Conservation (phyloP, 2,329 filamentous ascomycete species). For the Fusarium concolor region DNA sequence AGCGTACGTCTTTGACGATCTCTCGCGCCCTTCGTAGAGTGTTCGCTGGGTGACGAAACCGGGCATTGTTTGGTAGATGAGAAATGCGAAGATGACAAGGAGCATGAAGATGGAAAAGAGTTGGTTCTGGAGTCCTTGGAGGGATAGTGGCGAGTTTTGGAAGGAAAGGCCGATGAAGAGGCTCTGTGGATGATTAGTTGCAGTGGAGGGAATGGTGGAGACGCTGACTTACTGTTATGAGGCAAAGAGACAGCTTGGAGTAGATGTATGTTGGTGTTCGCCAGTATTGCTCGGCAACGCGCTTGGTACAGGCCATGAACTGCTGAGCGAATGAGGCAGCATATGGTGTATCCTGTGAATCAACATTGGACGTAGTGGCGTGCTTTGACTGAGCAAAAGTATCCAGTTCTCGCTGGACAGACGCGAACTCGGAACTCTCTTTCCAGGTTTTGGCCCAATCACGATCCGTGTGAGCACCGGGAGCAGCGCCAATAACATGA, state of each 20-base stretch:
- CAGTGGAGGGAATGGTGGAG: accelerated
- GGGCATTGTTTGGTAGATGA: conserved; percentile 83
- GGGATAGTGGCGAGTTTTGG: conserved; percentile 72
- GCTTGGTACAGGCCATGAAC: conserved; percentile 71
- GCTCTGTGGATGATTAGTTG: conserved; percentile 55
- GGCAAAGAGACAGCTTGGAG: conserved; percentile 72
- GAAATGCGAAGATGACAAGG: conserved; percentile 80
- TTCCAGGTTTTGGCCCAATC: conserved; percentile 73
- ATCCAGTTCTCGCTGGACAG: conserved; percentile 66
- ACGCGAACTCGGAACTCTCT: conserved; percentile 63
- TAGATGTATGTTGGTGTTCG: conserved; percentile 89
- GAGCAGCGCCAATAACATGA: conserved; percentile 63
- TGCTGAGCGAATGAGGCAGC: conserved; percentile 72
- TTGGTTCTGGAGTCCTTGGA: conserved; percentile 78
- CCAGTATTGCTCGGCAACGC: conserved; percentile 90
- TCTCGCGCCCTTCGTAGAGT: conserved; percentile 85
- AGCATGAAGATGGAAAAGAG: conserved; percentile 88
- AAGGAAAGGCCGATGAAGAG: conserved; percentile 87
- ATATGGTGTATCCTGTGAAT: background rate
- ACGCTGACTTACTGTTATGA: conserved; percentile 8
- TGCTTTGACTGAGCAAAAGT: conserved; percentile 51
- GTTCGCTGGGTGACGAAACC: conserved; percentile 84
- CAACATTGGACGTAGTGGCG: accelerated
- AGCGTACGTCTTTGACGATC: conserved; percentile 83
- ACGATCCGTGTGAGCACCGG: conserved; percentile 58